These are phyloP conservation scores for Pythium aristosporum DNA, from an alignment of 352 stramenopile species.

Conservation along the genomic window DNA sequence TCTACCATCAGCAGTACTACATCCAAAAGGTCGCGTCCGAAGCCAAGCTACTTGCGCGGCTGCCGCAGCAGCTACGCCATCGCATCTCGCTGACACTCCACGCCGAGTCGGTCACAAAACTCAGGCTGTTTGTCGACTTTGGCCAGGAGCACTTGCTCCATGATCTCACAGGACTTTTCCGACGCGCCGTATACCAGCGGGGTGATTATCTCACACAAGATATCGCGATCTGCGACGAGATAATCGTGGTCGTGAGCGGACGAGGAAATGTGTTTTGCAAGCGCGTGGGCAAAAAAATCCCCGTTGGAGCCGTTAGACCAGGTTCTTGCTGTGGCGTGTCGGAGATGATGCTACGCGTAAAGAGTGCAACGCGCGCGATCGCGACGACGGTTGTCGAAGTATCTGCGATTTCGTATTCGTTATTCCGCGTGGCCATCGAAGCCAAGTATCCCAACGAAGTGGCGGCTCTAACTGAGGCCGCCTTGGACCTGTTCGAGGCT, in stretches of 20 bases:
- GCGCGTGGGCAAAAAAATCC: constrained; percentile 29
- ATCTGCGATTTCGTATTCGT: constrained; percentile 46
- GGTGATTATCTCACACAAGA: constrained; percentile 60
- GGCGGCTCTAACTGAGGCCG: constrained; percentile 34
- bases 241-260: constrained; percentile 66
- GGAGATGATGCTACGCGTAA: constrained; percentile 64
- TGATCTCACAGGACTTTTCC: constrained; percentile 70
- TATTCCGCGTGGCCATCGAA: constrained; percentile 50
- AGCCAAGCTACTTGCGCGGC: constrained; percentile 46
- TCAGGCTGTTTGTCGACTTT: constrained; percentile 57
- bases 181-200: constrained; percentile 59
- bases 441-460: constrained; percentile 45
- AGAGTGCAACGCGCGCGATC: constrained; percentile 47
- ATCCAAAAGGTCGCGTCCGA: constrained; percentile 74
- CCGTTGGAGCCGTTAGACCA: constrained; percentile 49
- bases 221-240: constrained; percentile 63
- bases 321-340: constrained; percentile 64
- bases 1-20: constrained; percentile 79
- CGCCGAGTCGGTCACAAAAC: constrained; percentile 57
- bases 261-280: constrained; percentile 61
- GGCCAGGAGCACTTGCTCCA: constrained; percentile 56
- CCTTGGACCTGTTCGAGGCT: constrained; percentile 47
- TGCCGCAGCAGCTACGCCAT: constrained; percentile 61
- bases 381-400: constrained; percentile 54
- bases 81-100: constrained; percentile 74